Base-by-base conservation (phyloP, 1,139 yeast species). In the Pneumocystis wakefieldiae region DNA sequence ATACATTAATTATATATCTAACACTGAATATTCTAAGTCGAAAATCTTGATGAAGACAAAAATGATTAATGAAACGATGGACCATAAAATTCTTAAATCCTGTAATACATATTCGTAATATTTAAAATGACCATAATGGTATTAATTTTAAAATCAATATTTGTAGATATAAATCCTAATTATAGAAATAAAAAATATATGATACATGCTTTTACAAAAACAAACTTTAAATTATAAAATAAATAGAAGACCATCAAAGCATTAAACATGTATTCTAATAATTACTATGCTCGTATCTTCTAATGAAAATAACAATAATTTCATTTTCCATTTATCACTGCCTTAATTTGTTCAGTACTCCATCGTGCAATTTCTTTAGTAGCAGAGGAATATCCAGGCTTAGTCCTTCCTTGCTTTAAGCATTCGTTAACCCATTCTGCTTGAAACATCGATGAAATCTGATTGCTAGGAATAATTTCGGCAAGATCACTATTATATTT, bases 291-390 rank as follows among this genome's bases (percentile, higher is more conserved):
- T 48, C 32, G 12, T 48, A 48, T 48, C 55, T 48, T 48, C 32
- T 48, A 48, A 6, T 24, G 28, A 24, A 24, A 12, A 48, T 48
- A 48, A 37, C n/a, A 37, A 48, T 29, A 48, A 19, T 48, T 48
- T 24, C 28, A 48, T 48, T 48, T 48, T 29, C 55, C 55, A 48
- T 48, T 48, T 48, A 48, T 48, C 24, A 48, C 55, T 7, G 55
- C 55, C 32, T 59, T 62, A 35, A 65, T 64, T 53, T 62, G 65
- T 62, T 65, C 67, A 24, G 62, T 37, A n/a, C 66, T 66, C 67
- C 67, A 65, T 37, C 67, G 67, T 37, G 67, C 67, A 41, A 61
- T 41, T 48, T 66, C 67, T 60, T 65, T 65, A 29, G 67, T 65
- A 12, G 63, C 55, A 37, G 62, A 63, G 19, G 65, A 55, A 48